Evolutionary conservation across 768 basidiomycete genomes (phyloP), one percentile per base, ranked within the genome.

Genomic region (Sarcodon aspratus): DNA sequence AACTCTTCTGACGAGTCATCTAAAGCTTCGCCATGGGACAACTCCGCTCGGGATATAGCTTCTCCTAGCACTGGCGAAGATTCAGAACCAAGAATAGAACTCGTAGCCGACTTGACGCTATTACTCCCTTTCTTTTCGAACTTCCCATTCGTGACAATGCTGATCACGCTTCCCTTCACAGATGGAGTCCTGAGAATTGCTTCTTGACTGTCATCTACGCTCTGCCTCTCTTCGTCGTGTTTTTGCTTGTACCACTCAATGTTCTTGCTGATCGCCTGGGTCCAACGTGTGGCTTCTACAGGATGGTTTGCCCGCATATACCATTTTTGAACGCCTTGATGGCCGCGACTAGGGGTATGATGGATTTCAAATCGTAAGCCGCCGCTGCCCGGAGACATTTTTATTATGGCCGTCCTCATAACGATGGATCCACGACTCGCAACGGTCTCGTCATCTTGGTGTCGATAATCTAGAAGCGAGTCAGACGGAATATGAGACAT

Each of bases 261-360:
- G 52, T 80, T 82, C 59, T 75, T 76, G 13, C 66, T 64, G 44
- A 97, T 75, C 0, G 83, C 85, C 50, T 84, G 79, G 1, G 80
- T 78, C 94, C 94, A 97, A 9, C 93, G 74, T 4, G 83, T 73
- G 5, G 89, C 89, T 63, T 97, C 94, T 6, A 87, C 88, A 0
- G 85, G 89, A 57, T 96, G 91, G 52, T 81, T 86, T 0, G 85
- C 85, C 49, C 82, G 84, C 64, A 92, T 71, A 61, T 83, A 84
- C 88, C 88, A 89, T 62, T 81, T 87, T 57, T 85, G 81, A 0
- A 68, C 65, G 5, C 67, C 66, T 12, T 69, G 60, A 38, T 72
- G 66, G 3, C 74, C 71, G 12, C 73, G 68, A 3, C 71, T 65
- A 1, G 79, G 78, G 1, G 70, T 64, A 5, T 81, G 79, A 51